Percentiles rank a stretch among this genome's conserved stretches.
These are phyloP conservation scores for Candida maesae DNA, from an alignment of 805 yeast genomes.

Conservation along the genomic window DNA sequence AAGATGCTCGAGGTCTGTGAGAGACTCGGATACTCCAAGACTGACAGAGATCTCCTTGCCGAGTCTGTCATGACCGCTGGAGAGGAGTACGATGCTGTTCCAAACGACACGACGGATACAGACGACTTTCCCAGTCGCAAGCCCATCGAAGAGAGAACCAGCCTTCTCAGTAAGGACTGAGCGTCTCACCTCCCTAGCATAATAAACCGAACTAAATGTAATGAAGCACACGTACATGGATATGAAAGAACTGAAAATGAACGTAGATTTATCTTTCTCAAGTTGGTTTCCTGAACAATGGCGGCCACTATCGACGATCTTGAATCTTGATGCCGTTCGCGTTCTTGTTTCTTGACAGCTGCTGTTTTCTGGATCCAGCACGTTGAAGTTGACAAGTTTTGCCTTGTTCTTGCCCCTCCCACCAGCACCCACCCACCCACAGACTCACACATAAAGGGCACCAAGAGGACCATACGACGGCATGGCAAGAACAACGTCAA, in stretches of 20 bases:
- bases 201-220: no score
- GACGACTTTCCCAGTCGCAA: conserved; percentile 10
- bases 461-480: no score
- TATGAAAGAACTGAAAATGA: background rate
- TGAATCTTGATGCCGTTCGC: background rate
- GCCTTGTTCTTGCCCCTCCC: background rate
- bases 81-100: conserved; percentile 21
- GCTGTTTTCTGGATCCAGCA: no score
- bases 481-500: conserved; percentile 16
- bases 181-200: no score
- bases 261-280: no score
- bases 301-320: background rate
- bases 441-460: no score
- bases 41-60: conserved; percentile 29
- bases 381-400: background rate
- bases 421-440: no score
- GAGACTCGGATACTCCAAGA: conserved; percentile 36
- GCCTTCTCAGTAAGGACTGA: conserved; percentile 22
- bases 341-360: no score
- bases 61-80: background rate
- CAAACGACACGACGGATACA: conserved; percentile 18
- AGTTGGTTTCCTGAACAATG: no score
- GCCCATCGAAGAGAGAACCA: conserved; percentile 23
- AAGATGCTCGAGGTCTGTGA: conserved; percentile 47
- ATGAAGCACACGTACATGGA: background rate